Conservation (phyloP, 768 basidiomycete genomes). For the Auriscalpium orientale region DNA sequence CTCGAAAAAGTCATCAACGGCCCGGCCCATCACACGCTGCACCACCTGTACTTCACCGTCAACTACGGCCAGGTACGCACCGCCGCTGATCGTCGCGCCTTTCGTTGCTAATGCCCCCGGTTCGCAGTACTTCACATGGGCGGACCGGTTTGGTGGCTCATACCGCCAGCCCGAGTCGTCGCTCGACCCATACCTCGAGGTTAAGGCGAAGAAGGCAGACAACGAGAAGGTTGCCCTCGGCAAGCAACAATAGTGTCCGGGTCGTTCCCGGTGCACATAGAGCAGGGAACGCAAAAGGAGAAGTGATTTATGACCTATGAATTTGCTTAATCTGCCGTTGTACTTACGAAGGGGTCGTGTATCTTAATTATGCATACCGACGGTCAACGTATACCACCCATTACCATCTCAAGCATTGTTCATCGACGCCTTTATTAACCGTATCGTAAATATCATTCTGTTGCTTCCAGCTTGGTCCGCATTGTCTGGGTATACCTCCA, state of each 20-base stretch:
- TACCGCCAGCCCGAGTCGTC: slow-evolving; percentile 82
- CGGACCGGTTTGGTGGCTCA: slow-evolving; percentile 74
- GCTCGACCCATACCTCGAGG: slow-evolving; percentile 81
- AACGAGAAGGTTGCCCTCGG: slow-evolving; percentile 6
- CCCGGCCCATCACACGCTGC: slow-evolving; percentile 96
- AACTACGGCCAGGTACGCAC: slow-evolving; percentile 81
- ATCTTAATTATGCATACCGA: too few species aligned
- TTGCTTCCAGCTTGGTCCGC: too few species aligned
- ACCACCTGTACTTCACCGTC: slow-evolving; percentile 94
- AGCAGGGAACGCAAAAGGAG: too few species aligned
- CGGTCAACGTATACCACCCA: too few species aligned
- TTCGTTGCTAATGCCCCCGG: slow-evolving; percentile 6
- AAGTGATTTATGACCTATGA: too few species aligned
- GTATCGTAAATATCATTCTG: too few species aligned
- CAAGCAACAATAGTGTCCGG: slow-evolving; percentile 2
- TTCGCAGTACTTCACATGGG: slow-evolving; percentile 93
- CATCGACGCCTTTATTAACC: too few species aligned
- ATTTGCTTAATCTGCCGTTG: too few species aligned
- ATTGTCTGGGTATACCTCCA: too few species aligned
- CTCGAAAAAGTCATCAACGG: slow-evolving; percentile 92
- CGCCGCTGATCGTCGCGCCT: slow-evolving; percentile 8
- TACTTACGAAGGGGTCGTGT: too few species aligned
- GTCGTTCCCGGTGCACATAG: too few species aligned
- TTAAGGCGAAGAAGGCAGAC: slow-evolving; percentile 27
- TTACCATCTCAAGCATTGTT: too few species aligned